Evolutionary conservation across 2,329 filamentous ascomycete genomes (phyloP).

Genomic region (Fusarium beomiforme): DNA sequence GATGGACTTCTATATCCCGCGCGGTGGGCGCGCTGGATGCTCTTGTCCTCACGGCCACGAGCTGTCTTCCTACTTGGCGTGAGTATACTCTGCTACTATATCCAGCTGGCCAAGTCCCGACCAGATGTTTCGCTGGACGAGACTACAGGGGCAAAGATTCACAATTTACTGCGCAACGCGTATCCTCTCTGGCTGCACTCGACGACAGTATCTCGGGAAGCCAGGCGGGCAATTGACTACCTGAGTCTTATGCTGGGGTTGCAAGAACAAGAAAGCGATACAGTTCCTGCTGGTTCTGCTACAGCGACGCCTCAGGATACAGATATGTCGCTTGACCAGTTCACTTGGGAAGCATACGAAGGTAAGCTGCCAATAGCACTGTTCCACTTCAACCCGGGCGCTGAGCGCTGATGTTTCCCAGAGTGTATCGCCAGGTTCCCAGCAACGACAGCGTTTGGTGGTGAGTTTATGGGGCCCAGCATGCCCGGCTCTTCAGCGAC

Average conservation of each 20-base stretch:
- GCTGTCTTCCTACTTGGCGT: not conserved
- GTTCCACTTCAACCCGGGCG: too few species aligned
- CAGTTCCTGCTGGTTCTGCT: not conserved
- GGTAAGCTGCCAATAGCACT: not conserved
- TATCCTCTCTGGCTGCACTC: not conserved
- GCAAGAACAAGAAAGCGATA: not conserved
- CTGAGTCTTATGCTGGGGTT: not conserved
- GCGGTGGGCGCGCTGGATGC: not conserved
- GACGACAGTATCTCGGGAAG: not conserved
- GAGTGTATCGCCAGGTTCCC: not conserved
- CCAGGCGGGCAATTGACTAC: not conserved
- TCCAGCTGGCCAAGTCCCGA: not conserved
- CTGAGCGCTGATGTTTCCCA: not conserved
- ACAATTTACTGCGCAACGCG: not conserved
- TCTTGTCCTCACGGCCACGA: not conserved
- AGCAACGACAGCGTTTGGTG: not conserved
- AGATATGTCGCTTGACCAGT: not conserved
- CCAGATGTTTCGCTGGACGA: not conserved
- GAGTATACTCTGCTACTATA: not conserved
- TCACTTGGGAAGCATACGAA: not conserved
- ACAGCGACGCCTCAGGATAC: not conserved
- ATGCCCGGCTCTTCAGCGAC: not conserved
- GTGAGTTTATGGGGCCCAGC: accelerated
- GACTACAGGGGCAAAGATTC: not conserved
- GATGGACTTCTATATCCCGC: not conserved